Percentiles rank a stretch among this genome's conserved stretches.
Conservation (phyloP, 2,329 filamentous ascomycete genomes). For the Pleoardoris graminearum region DNA sequence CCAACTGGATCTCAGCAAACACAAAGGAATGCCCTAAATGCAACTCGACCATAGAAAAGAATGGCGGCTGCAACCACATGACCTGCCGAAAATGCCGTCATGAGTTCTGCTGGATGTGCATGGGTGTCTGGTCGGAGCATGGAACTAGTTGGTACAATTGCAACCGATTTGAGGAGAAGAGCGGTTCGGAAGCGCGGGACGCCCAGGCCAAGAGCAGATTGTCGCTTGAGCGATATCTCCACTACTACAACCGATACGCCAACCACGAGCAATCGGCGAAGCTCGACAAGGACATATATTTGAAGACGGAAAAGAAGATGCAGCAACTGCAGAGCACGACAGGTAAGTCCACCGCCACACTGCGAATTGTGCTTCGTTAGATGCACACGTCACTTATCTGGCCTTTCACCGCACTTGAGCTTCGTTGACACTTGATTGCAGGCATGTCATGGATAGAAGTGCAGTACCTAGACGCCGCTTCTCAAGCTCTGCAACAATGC, state of each 20-base stretch:
- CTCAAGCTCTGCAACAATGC: conserved; percentile 90
- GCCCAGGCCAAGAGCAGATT: conserved; percentile 89
- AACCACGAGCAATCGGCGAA: conserved; percentile 98
- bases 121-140: conserved; percentile 98
- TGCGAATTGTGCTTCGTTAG: too few relatives aligned
- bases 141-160: conserved; percentile 99
- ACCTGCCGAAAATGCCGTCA: conserved; percentile 94
- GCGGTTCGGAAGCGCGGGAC: conserved; percentile 84
- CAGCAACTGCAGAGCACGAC: conserved; percentile 90
- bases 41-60: conserved; percentile 97
- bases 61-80: conserved; percentile 97
- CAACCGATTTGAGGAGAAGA: conserved; percentile 96
- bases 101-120: conserved; percentile 99
- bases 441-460: conserved; percentile 97
- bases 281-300: conserved; percentile 91
- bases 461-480: conserved; percentile 91
- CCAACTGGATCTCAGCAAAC: conserved; percentile 99
- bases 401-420: too few relatives aligned
- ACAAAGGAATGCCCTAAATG: conserved; percentile 98
- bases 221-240: conserved; percentile 91
- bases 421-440: not conserved
- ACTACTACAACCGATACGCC: conserved; percentile 98
- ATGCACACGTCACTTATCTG: too few relatives aligned
- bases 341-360: conserved; percentile 57
- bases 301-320: conserved; percentile 99